Conservation (phyloP, 371 early-diverging fungal genomes). For the Catenaria anguillulae region DNA sequence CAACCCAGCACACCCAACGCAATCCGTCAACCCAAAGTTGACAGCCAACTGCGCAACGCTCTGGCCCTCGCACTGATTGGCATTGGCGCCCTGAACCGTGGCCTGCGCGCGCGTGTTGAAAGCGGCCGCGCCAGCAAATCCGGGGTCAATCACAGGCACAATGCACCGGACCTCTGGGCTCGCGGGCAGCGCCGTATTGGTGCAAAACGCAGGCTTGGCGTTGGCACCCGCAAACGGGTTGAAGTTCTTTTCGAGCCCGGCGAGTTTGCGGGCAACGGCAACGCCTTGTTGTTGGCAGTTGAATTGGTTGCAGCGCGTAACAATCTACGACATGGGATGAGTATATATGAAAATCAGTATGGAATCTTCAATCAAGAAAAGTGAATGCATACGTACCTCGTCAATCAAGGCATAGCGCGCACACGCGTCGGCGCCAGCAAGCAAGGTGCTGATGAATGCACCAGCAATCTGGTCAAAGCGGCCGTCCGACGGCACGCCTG, state of each 20-base stretch:
- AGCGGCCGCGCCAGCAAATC: neutral
- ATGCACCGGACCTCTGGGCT: neutral
- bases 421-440: neutral
- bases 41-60: neutral
- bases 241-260: neutral
- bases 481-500: neutral
- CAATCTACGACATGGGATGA: too few species aligned
- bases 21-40: neutral
- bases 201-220: neutral
- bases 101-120: neutral
- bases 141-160: neutral
- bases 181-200: neutral
- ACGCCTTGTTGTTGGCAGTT: neutral
- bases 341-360: too few species aligned
- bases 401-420: neutral
- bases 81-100: neutral
- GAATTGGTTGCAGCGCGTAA: too few species aligned
- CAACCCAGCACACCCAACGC: neutral
- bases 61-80: neutral
- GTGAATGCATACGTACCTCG: too few species aligned
- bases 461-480: constrained; percentile 3
- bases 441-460: neutral
- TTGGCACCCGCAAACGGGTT: neutral
- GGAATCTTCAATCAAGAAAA: too few species aligned
- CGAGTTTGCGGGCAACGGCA: neutral